Evolutionary conservation across 345 rosid species (phyloP).

Genomic region (Melaleuca quinquenervia): DNA sequence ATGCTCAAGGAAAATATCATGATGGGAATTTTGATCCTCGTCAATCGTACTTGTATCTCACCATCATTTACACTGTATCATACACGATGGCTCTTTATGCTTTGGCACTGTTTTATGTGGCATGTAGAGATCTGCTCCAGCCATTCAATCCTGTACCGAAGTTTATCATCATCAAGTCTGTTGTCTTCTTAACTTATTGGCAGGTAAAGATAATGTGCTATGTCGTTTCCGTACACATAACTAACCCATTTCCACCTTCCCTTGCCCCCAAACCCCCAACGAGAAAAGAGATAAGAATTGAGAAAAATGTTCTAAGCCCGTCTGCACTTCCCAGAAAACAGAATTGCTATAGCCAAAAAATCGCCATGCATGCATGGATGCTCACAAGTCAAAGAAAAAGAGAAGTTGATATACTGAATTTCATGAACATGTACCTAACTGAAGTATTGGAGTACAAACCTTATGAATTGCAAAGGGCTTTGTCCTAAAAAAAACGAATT

Average conservation of each 20-base stretch:
- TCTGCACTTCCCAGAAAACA: not conserved
- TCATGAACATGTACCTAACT: not conserved
- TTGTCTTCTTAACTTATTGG: slow-evolving; percentile 96
- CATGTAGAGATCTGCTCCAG: slow-evolving; percentile 95
- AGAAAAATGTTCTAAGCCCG: not conserved
- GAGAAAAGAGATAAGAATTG: not conserved
- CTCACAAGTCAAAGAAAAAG: not conserved
- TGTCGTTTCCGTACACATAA: not conserved
- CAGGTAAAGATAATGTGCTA: slow-evolving; percentile 36
- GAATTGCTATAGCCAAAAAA: not conserved
- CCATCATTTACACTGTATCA: slow-evolving; percentile 84
- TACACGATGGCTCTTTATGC: slow-evolving; percentile 88
- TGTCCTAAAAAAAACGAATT: not conserved
- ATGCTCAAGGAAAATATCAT: slow-evolving; percentile 87
- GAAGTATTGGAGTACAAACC: not conserved
- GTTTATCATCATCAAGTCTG: slow-evolving; percentile 90
- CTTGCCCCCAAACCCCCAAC: not conserved
- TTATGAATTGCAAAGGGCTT: not conserved
- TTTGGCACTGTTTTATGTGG: slow-evolving; percentile 78
- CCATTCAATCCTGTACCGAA: slow-evolving; percentile 99
- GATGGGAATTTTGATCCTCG: slow-evolving; percentile 94
- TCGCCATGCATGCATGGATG: not conserved
- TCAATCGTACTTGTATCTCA: slow-evolving; percentile 84
- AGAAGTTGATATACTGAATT: not conserved
- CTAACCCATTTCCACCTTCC: not conserved